Evolutionary conservation across 164 flowering plant genomes (phyloP), one percentile per base, ranked within the genome.

Genomic region (Protea cynaroides): DNA sequence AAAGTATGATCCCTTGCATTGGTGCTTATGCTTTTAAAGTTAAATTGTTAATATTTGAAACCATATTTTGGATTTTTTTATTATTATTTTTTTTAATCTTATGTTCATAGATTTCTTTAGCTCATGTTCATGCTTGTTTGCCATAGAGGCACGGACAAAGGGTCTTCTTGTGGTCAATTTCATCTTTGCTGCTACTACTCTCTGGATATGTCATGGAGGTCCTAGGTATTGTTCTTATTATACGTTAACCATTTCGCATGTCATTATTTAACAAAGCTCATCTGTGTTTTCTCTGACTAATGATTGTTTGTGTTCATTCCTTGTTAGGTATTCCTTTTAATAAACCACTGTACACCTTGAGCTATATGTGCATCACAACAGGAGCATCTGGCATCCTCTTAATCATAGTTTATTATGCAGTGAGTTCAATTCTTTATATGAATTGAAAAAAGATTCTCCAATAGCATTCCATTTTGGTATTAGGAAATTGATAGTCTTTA

Each of bases 301-400:
- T 49, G 47, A 13, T 18, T 25, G 46, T 37, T 17, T 58, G 37
- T 24, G 24, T 56, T 37, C 38, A 24, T 59, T 9, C 54, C 54
- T 69, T 59, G 2, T 46, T 83, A 87, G 92, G 92, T 44, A 73
- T 89, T 61, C 93, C 91, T 51, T 62, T 78, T 1, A 79, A 75
- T 71, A 89, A 89, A 67, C 88, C 88, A 25, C 65, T 90, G 65
- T 87, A 86, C 78, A 81, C 93, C 3, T 67, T 87, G 66, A 90
- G 93, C 81, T 87, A 87, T 70, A 81, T 78, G 85, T 80, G 85
- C 76, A 72, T 87, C 69, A 86, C 93, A 34, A 72, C 88, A 13
- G 96, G 91, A 70, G 80, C 79, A 25, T 76, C 90, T 13, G 93
- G 96, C 49, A 59, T 87, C 64, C 61, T 84, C 55, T 78, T 86